Base-by-base conservation (phyloP, 768 basidiomycete species). In the Punctularia strigosozonata region DNA sequence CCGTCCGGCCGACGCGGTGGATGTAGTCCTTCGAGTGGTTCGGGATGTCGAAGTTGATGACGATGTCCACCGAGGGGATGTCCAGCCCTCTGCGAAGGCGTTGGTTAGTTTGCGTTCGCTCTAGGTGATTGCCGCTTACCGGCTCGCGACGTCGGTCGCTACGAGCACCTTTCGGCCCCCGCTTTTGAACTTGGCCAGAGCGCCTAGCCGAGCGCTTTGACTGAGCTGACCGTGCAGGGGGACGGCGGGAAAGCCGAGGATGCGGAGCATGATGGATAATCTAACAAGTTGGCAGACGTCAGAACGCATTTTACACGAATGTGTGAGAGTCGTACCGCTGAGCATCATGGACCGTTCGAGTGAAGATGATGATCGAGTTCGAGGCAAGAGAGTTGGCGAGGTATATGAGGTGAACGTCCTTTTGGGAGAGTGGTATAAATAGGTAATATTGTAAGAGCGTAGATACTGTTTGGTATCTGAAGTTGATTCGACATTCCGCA, bases 11-110 rank as follows among this genome's bases (percentile, higher is more conserved):
- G 7, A 99, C 95, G 31, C 95, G 79, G 56, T 99, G 95, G 36
- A 99, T 95, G 60, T 99, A 99, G 58, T 98, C 95, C 65, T 99
- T 98, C 13, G 92, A 97, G 56, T 98, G 88, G 1, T 88, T 88
- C 1, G 95, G 95, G 46, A 97, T 83, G 58, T 95, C 92, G 57
- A 88, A 99, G 61, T 99, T 99, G 60, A 99, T 87, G 41, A 99
- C 92, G 25, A 92, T 66, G 53, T 99, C 95, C 26, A 99, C 95
- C 20, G 82, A 75, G 8, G 92, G 91, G 43, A 99, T 91, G 60
- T 99, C 94, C 31, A 99, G 68, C 52, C 94, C 94, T 49, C 90
- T 86, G 49, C 36, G 26, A 24, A 6, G 14, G 33, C 5, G 18
- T 12, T 13, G 12, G 10, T 19, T 10, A 34, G 8, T 34, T 8